These are phyloP conservation scores for Sarcomyxa edulis DNA, from an alignment of 768 basidiomycete genomes.

Conservation along the genomic window DNA sequence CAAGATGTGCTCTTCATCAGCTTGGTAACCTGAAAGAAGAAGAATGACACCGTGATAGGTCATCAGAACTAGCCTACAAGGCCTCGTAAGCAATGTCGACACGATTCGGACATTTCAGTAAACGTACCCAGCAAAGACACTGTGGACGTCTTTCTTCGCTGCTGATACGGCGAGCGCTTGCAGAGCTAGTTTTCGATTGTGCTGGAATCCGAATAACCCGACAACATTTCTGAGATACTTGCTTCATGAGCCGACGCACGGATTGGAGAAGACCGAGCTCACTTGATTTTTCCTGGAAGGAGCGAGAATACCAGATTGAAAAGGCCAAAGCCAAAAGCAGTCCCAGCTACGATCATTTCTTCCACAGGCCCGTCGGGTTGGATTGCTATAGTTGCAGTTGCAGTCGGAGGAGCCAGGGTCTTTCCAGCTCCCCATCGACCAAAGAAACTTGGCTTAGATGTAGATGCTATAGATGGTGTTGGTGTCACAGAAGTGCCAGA, in stretches of 20 bases:
- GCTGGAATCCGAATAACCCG: slow-evolving; percentile 72
- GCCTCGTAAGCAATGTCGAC: slow-evolving; percentile 1
- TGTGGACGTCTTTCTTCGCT: slow-evolving; percentile 62
- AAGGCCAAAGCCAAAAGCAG: slow-evolving; percentile 71
- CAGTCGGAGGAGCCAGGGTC: slow-evolving; percentile 13
- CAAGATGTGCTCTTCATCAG: slow-evolving; percentile 61
- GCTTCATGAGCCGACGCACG: background rate
- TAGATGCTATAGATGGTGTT: slow-evolving; percentile 16
- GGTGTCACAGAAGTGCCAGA: slow-evolving; percentile 7
- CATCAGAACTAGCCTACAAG: slow-evolving; percentile 65
- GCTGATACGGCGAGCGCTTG: slow-evolving; percentile 67
- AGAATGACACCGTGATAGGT: slow-evolving; percentile 73
- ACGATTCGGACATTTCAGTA: background rate
- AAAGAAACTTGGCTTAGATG: no score
- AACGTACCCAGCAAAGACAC: slow-evolving; percentile 69
- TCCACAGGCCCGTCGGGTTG: slow-evolving; percentile 55
- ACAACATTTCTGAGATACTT: slow-evolving; percentile 48
- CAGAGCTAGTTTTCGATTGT: slow-evolving; percentile 64
- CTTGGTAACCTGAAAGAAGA: slow-evolving; percentile 69
- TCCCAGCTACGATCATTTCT: slow-evolving; percentile 68
- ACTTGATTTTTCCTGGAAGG: slow-evolving; percentile 69
- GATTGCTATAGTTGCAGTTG: slow-evolving; percentile 6
- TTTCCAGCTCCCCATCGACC: slow-evolving; percentile 27
- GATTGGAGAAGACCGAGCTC: slow-evolving; percentile 13
- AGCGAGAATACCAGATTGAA: slow-evolving; percentile 81